phyloP scores from a whole-genome alignment of 768 basidiomycete species.

The Mycena amicta region DNA sequence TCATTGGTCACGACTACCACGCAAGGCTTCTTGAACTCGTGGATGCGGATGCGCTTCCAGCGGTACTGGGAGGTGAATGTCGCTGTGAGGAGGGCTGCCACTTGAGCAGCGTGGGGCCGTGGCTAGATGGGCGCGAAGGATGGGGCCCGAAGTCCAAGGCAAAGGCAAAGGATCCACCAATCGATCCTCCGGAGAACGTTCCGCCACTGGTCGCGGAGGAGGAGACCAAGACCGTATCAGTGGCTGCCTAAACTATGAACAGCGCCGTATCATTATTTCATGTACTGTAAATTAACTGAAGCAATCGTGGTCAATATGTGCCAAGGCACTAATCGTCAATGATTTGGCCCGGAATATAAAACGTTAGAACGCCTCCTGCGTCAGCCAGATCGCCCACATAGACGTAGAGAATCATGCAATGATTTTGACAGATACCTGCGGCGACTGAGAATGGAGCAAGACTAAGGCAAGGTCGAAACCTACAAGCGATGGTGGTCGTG shows the following conservation, averaged over 20 bases:
- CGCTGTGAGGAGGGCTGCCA: slow-evolving; percentile 66
- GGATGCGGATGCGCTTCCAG: slow-evolving; percentile 66
- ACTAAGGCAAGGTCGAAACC: slow-evolving; percentile 31
- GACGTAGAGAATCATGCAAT: slow-evolving; percentile 87
- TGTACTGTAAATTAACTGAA: neutral
- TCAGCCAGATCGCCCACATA: slow-evolving; percentile 82
- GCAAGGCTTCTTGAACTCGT: slow-evolving; percentile 58
- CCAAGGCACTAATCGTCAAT: slow-evolving; percentile 11
- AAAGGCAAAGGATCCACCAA: neutral
- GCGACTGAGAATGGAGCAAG: neutral
- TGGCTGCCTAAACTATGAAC: neutral
- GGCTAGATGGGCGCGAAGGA: slow-evolving; percentile 61
- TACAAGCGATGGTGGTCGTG: slow-evolving; percentile 84
- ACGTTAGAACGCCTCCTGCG: slow-evolving; percentile 84
- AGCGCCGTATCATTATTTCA: neutral
- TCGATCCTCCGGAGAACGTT: neutral
- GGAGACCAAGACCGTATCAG: no score
- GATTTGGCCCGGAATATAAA: slow-evolving; percentile 69
- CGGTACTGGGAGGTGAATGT: slow-evolving; percentile 64
- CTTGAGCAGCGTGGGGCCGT: slow-evolving; percentile 67
- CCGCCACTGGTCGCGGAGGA: no score
- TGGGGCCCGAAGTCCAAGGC: slow-evolving; percentile 45
- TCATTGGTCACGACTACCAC: slow-evolving; percentile 64
- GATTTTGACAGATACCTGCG: slow-evolving; percentile 77
- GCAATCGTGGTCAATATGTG: slow-evolving; percentile 8